These are phyloP conservation scores for Dactylellina parvicollis DNA, from an alignment of 2,329 filamentous ascomycete species.

Conservation along the genomic window DNA sequence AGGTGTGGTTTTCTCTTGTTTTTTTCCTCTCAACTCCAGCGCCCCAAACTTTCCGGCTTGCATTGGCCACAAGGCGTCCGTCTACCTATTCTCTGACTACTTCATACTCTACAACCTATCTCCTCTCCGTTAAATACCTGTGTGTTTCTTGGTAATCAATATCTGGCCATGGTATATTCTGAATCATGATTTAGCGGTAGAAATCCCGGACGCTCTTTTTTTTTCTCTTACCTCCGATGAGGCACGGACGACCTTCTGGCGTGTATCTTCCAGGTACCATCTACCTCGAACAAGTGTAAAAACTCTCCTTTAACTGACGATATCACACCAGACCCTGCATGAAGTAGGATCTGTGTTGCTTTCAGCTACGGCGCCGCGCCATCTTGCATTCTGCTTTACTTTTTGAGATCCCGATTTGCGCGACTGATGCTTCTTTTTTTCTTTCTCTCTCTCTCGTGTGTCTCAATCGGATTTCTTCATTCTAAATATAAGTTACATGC, in stretches of 20 bases:
- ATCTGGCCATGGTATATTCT: background rate
- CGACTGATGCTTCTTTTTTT: background rate
- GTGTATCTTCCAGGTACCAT: slow-evolving; percentile 45
- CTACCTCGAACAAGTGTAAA: slow-evolving; percentile 8
- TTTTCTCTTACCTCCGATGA: slow-evolving; percentile 43
- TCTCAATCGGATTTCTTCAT: background rate
- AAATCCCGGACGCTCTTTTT: slow-evolving; percentile 14
- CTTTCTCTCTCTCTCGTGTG: background rate
- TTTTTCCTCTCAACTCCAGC: slow-evolving; percentile 1
- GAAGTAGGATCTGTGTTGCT: slow-evolving; percentile 5
- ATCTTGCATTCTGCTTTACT: background rate
- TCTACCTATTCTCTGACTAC: background rate
- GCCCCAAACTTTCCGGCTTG: slow-evolving; percentile 12
- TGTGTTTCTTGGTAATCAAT: slow-evolving; percentile 13
- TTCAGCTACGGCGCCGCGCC: background rate
- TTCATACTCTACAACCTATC: too few species aligned
- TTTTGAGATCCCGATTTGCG: slow-evolving; percentile 5
- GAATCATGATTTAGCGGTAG: background rate
- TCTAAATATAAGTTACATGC: background rate
- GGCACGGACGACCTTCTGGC: slow-evolving; percentile 34
- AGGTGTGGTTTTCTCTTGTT: slow-evolving; percentile 5
- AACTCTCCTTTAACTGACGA: slow-evolving; percentile 47
- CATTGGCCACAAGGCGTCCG: slow-evolving; percentile 1
- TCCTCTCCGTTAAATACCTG: background rate
- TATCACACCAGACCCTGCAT: slow-evolving; percentile 49